Percentiles rank a stretch among this genome's conserved stretches.
Conservation (phyloP, 2,329 filamentous ascomycete genomes). For the Mollisia scopiformis region DNA sequence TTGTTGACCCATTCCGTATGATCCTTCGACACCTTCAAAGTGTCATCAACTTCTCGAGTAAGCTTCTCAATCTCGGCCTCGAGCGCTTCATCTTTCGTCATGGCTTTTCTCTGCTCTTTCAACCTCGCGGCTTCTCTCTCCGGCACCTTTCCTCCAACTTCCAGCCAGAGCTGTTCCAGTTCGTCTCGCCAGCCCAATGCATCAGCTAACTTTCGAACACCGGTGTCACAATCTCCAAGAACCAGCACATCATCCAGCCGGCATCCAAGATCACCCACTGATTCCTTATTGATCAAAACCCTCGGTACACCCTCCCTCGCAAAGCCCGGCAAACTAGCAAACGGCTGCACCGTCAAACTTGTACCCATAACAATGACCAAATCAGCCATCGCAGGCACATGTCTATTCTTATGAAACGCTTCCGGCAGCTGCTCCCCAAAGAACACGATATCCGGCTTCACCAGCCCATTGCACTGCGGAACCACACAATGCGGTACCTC, state of each 20-base stretch:
- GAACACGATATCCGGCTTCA: slow-evolving; percentile 82
- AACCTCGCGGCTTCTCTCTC: slow-evolving; percentile 41
- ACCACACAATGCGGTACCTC: slow-evolving; percentile 71
- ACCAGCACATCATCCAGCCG: slow-evolving; percentile 83
- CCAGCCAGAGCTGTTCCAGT: slow-evolving; percentile 75
- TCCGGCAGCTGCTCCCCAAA: slow-evolving; percentile 75
- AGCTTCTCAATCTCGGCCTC: slow-evolving; percentile 41
- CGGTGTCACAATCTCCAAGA: slow-evolving; percentile 81
- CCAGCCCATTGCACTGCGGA: slow-evolving; percentile 69
- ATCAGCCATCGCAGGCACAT: slow-evolving; percentile 66
- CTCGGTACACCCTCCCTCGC: slow-evolving; percentile 68
- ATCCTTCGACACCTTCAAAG: slow-evolving; percentile 36
- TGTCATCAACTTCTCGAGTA: slow-evolving; percentile 39
- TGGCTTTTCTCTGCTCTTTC: slow-evolving; percentile 15
- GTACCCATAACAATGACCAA: slow-evolving; percentile 87
- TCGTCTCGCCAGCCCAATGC: slow-evolving; percentile 86
- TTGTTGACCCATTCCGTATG: slow-evolving; percentile 34
- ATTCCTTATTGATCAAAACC: slow-evolving; percentile 85
- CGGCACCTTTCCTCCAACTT: slow-evolving; percentile 62
- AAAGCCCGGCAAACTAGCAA: slow-evolving; percentile 76
- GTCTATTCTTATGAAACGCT: slow-evolving; percentile 63
- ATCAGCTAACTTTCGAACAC: slow-evolving; percentile 77
- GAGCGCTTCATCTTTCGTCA: slow-evolving; percentile 51
- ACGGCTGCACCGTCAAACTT: slow-evolving; percentile 85
- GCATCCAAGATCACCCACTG: slow-evolving; percentile 77